Evolutionary conservation across 805 yeast species (phyloP).

Genomic region (Sugiyamaella smithiae): DNA sequence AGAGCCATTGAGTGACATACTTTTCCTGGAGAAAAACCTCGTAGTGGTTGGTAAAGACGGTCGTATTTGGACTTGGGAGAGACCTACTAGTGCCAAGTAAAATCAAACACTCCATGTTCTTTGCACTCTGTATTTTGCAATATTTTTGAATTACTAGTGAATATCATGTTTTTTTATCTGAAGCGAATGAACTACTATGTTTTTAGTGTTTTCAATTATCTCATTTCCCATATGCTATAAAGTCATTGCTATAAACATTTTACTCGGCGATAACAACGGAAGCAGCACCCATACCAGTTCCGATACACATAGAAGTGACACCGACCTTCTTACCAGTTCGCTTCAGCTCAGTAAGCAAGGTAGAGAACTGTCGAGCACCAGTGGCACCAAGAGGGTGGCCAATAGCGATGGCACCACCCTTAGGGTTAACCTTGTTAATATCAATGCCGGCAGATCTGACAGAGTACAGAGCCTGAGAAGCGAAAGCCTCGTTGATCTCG

Average conservation of each 20-base stretch:
- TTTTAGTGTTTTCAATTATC: not conserved
- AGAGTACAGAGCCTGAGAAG: conserved; percentile 86
- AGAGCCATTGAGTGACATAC: conserved; percentile 29
- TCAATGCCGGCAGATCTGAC: conserved; percentile 66
- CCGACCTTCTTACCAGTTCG: conserved; percentile 71
- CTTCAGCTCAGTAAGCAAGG: conserved; percentile 75
- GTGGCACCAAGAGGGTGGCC: conserved; percentile 94
- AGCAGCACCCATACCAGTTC: conserved; percentile 99
- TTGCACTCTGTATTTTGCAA: too few species aligned
- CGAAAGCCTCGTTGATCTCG: conserved; percentile 96
- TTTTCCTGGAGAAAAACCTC: conserved; percentile 24
- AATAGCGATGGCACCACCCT: conserved; percentile 95
- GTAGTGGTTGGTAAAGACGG: conserved; percentile 34
- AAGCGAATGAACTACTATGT: too few species aligned
- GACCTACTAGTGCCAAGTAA: conserved; percentile 25
- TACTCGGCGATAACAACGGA: conserved; percentile 79
- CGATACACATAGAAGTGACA: conserved; percentile 93
- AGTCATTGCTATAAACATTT: conserved; percentile 12
- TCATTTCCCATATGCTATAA: conserved; percentile 1
- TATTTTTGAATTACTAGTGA: too few species aligned
- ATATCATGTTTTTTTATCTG: too few species aligned
- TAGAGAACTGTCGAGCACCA: conserved; percentile 91
- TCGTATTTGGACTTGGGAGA: conserved; percentile 33
- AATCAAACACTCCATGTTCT: too few species aligned
- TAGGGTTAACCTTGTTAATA: conserved; percentile 70